Conservation (phyloP, 2,329 filamentous ascomycete genomes). For the Torrubiella hemipterigena region DNA sequence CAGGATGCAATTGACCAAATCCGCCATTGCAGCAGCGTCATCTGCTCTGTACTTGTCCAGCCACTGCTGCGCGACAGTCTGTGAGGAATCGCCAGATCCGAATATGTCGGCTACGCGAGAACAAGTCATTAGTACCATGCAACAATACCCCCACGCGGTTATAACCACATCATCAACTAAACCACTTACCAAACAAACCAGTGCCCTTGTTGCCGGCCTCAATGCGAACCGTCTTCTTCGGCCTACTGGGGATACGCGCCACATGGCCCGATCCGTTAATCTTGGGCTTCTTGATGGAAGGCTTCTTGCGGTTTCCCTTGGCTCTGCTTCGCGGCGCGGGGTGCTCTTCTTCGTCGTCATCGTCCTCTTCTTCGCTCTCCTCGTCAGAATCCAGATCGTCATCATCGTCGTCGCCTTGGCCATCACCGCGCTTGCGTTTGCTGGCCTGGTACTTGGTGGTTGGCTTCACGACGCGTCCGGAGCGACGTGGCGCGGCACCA, state of each 20-base stretch:
- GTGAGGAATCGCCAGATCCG: constrained; percentile 41
- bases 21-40: constrained; percentile 41
- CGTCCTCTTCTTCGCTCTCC: constrained; percentile 31
- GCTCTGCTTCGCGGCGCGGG: constrained; percentile 23
- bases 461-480: constrained; percentile 52
- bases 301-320: constrained; percentile 32
- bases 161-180: too few relatives aligned
- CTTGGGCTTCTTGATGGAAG: constrained; percentile 52
- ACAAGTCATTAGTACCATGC: constrained; percentile 1
- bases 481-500: constrained; percentile 48
- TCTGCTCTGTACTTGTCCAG: constrained; percentile 44
- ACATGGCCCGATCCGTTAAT: constrained; percentile 40
- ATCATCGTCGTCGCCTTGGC: constrained; percentile 33
- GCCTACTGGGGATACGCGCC: constrained; percentile 36
- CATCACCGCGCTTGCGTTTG: constrained; percentile 47
- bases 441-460: constrained; percentile 44
- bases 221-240: constrained; percentile 43
- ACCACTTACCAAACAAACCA: constrained; percentile 40
- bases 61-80: constrained; percentile 49
- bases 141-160: constrained; percentile 14
- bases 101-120: constrained; percentile 46
- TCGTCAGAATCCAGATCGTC: constrained; percentile 36
- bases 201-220: constrained; percentile 38
- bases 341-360: constrained; percentile 33
- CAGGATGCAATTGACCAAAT: constrained; percentile 55